Base-by-base conservation (phyloP, 2,329 filamentous ascomycete genomes). In the Chalaropsis ovoidea region DNA sequence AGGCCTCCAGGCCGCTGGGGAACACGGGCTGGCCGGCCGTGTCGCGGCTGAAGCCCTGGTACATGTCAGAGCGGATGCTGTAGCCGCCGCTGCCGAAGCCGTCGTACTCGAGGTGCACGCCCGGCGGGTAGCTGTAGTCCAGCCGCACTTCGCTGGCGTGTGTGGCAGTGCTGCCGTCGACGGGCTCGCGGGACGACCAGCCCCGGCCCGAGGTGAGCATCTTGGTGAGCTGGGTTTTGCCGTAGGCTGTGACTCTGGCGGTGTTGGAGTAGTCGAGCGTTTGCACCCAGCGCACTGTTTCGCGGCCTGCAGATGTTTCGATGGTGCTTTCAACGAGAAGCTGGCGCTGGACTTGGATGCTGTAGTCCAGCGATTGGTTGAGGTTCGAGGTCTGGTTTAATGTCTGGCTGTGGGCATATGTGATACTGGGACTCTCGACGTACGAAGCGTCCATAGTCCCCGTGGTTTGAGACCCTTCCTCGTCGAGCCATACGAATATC, bases 401-500 rank as follows among this genome's bases (percentile, higher is more conserved):
- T 52, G 67, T 69, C 4, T 69, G 64, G 7, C 52, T 31, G 61
- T 49, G 49, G 17, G 56, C 24, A 13, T 65, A 65, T 11, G 56
- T 47, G 15, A 77, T 68, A 0, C 45, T 71, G 0, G 77, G 77
- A 11, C 71, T 58, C 0, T 70, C 72, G 45, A 41, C 35, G 7
- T 42, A 56, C 8, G n/a, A 11, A n/a, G 22, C 41, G 2, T 5
- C 19, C n/a, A 68, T 31, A 15, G 42, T 64, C 13, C 81, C 82
- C 0, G 79, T 84, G 0, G 84, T 85, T 64, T 83, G 72, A 19
- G 77, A 79, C 8, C 73, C 75, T 6, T 73, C 72, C 1, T 75
- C 72, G 70, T 86, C 84, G 0, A 86, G 78, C 84, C 88, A 94
- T n/a, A 91, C 70, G 72, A 94, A 93, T 11, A 93, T 78, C 73